Evolutionary conservation across 768 basidiomycete genomes (phyloP).

Genomic region (Pulveroboletus sp.): DNA sequence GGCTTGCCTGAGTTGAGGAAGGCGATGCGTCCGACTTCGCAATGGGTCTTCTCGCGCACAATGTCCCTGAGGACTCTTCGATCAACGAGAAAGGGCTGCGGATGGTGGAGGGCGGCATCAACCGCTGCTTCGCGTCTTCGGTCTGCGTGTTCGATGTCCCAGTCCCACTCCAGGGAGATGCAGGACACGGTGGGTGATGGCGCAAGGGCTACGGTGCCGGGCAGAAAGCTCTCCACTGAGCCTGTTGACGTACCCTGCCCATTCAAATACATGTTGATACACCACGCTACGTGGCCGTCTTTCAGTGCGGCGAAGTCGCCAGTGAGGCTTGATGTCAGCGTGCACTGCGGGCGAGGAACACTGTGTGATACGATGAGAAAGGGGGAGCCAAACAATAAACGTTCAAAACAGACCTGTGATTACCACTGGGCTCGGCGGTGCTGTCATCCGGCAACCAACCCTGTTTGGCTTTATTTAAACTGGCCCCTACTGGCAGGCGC

Average conservation of each 20-base stretch:
- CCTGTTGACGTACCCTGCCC: neutral
- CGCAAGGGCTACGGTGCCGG: constrained; percentile 23
- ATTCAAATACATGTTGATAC: constrained; percentile 9
- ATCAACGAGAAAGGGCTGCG: constrained; percentile 72
- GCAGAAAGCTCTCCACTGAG: neutral
- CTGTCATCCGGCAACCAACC: constrained; percentile 16
- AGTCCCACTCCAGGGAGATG: constrained; percentile 55
- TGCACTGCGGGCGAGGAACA: neutral
- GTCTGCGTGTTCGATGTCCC: constrained; percentile 70
- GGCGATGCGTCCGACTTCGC: constrained; percentile 62
- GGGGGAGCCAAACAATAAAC: neutral
- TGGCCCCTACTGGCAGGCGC: constrained; percentile 3
- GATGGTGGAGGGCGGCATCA: constrained; percentile 58
- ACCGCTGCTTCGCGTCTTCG: constrained; percentile 58
- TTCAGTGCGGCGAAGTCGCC: constrained; percentile 2
- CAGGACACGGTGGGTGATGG: constrained; percentile 4
- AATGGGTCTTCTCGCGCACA: constrained; percentile 63
- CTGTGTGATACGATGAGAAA: constrained; percentile 2
- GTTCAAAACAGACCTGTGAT: constrained; percentile 21
- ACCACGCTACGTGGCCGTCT: constrained; percentile 7
- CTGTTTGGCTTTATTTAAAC: constrained; percentile 31
- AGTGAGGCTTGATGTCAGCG: neutral
- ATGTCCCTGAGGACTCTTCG: constrained; percentile 71
- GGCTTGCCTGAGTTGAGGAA: constrained; percentile 72
- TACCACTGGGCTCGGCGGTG: constrained; percentile 1